Evolutionary conservation across 1,284 basidiomycete species (phyloP).

Genomic region (Mycena sp.): DNA sequence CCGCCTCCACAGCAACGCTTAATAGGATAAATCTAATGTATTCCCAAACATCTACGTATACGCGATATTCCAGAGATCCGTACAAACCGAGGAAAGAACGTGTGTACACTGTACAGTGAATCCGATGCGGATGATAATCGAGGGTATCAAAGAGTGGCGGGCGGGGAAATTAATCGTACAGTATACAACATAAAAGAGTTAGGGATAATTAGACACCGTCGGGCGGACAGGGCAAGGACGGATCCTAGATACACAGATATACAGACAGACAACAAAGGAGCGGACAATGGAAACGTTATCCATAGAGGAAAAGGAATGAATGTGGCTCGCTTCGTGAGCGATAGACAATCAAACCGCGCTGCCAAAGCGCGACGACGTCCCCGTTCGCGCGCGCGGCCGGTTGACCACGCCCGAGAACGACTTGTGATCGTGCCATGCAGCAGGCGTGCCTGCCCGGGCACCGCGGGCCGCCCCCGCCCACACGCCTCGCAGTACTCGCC

Average conservation of each 20-base stretch:
- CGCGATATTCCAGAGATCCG: constrained; percentile 1
- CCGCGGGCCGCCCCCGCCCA: constrained; percentile 56
- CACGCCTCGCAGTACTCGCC: constrained; percentile 65
- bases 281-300: neutral
- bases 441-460: constrained; percentile 24
- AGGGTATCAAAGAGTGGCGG: constrained; percentile 26
- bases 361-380: constrained; percentile 68
- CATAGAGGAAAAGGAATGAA: constrained; percentile 3
- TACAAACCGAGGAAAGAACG: constrained; percentile 6
- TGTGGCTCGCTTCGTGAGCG: neutral
- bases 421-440: constrained; percentile 30
- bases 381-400: constrained; percentile 73
- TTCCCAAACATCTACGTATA: constrained; percentile 14
- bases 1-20: no score
- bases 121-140: constrained; percentile 6
- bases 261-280: constrained; percentile 12
- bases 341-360: constrained; percentile 49
- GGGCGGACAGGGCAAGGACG: neutral
- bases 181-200: constrained; percentile 26
- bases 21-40: constrained; percentile 6
- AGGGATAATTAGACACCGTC: constrained; percentile 26
- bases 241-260: constrained; percentile 7
- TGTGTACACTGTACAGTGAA: constrained; percentile 17
- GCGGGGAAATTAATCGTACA: constrained; percentile 18
- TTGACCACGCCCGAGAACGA: constrained; percentile 61